Base-by-base conservation (phyloP, 495 filamentous ascomycete genomes). In the Staphylotrichum longicolle region DNA sequence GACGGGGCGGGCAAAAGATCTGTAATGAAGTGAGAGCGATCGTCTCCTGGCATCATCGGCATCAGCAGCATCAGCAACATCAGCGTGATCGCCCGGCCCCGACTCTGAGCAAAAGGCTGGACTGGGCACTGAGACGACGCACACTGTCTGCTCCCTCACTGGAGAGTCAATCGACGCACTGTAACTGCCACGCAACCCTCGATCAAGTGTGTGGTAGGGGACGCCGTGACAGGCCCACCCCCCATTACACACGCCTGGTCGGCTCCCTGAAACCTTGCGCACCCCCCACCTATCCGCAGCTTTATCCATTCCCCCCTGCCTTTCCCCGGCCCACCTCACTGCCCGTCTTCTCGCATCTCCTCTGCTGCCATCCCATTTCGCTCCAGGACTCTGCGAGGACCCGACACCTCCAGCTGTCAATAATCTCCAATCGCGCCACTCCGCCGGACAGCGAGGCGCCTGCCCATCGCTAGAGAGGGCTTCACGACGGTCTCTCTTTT, bases 131-230 rank as follows among this genome's bases (percentile, higher is more conserved):
- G 37, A 10, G 37, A 54, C 56, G 54, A 57, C 44, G 20, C 53
- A 61, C 42, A 33, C 51, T 41, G 12, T 30, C n/a, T 47, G 34
- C 39, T 20, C 42, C 41, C 14, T 37, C 33, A n/a, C 49, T 32
- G 37, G 34, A 32, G 51, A 45, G 48, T 51, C 10, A 3, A 48
- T 48, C 15, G 20, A 48, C 46, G 12, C 30, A 10, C 48, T 20
- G 32, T 32, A 48, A 58, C 61, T 68, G 68, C 68, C 68, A 68
- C 68, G 68, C 66, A 71, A 71, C 51, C 52, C 63, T 60, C 54
- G 57, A 67, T 50, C 61, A 57, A 42, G 10, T 55, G 52, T 37
- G 34, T 53, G 50, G 5, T 54, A 62, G 58, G 48, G 60, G 56
- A 35, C 58, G 61, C 57, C 61, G 57, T 63, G 51, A 64, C 66